Evolutionary conservation across 805 yeast genomes (phyloP), one percentile per base, ranked within the genome.

Genomic region (Hanseniaspora lindneri): DNA sequence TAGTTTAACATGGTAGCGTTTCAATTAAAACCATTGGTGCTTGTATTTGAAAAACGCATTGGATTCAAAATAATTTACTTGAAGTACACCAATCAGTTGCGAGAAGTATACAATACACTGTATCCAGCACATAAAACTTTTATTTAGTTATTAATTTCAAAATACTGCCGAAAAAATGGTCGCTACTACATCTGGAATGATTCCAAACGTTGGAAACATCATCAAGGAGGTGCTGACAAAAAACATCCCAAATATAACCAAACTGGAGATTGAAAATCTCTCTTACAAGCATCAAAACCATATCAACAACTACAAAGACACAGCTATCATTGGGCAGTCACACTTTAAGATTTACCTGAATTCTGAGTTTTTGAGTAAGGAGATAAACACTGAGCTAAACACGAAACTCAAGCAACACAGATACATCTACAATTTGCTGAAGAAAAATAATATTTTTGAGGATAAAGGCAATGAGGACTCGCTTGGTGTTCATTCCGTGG

Each of bases 261-360:
- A 54, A 54, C 69, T 75, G 54, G 71, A 67, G 28, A 71, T 89
- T 5, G 68, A 67, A 51, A 89, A 89, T 61, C 96, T 89, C 63
- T 84, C 95, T 6, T 77, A 77, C 63, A 83, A 83, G 60, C 97
- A 89, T 63, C 76, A 87, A 1, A 88, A 84, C 54, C 97, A 89
- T 62, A 37, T 37, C 23, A 24, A 37, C 25, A 37, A 37, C 30
- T 37, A 37, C 20, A 37, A 37, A 13, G 30, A 23, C 20, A 24
- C 30, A 6, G 28, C 41, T 8, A 24, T 24, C 19, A 29, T 30
- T 4, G 36, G 36, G 3, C 35, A 41, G n/a, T 41, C 44, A 4
- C 44, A 41, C 21, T 41, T 29, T n/a, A 28, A 30, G 14, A 28
- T 41, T 14, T 30, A 20, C 16, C 19, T 41, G 4, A 41, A 39